These are phyloP conservation scores for Jaenimonas drosophilae DNA, from an alignment of 208 protist species.

Conservation along the genomic window DNA sequence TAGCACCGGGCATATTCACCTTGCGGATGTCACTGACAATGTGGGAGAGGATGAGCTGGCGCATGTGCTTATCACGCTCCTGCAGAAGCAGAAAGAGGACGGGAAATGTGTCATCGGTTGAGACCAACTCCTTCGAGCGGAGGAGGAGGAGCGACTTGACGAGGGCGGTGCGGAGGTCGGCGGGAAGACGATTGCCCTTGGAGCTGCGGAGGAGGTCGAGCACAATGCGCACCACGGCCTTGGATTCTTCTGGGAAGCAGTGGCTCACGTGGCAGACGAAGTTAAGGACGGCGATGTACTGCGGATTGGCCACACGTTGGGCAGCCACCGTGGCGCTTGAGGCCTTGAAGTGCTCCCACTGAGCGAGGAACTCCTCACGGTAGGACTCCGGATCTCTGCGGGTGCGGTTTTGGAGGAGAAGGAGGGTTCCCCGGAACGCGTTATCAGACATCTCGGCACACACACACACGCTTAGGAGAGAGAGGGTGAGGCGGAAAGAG, in stretches of 20 bases:
- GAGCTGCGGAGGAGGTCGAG: constrained; percentile 80
- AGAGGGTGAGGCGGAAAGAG: too few relatives aligned
- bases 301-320: constrained; percentile 78
- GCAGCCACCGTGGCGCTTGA: constrained; percentile 84
- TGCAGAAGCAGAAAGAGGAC: constrained; percentile 95
- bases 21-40: constrained; percentile 94
- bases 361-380: constrained; percentile 92
- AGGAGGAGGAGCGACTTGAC: constrained; percentile 92
- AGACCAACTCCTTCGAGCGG: constrained; percentile 86
- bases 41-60: constrained; percentile 82
- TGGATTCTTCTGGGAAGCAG: constrained; percentile 86
- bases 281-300: constrained; percentile 73
- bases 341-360: constrained; percentile 92
- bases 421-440: constrained; percentile 86
- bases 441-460: constrained; percentile 34
- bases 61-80: constrained; percentile 91
- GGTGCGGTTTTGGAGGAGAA: constrained; percentile 93
- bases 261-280: constrained; percentile 84
- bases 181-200: constrained; percentile 60
- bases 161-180: constrained; percentile 73
- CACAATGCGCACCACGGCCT: constrained; percentile 72
- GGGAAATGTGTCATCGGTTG: constrained; percentile 79
- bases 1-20: constrained; percentile 81
- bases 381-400: constrained; percentile 94
- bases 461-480: neutral